Conservation (phyloP, 2,329 filamentous ascomycete genomes). For the Apiospora sp. region DNA sequence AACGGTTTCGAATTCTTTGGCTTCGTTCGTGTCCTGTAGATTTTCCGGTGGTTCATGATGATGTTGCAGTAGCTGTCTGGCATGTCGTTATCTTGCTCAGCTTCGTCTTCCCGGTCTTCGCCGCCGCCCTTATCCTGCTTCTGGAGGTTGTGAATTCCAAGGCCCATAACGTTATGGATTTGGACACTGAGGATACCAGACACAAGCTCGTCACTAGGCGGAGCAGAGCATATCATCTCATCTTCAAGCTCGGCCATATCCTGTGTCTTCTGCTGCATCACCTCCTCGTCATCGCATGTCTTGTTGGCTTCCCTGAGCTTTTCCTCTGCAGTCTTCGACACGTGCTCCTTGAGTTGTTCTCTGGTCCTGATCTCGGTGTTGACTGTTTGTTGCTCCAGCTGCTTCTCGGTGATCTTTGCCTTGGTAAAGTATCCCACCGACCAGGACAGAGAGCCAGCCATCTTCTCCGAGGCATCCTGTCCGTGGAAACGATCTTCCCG, state of each 20-base stretch:
- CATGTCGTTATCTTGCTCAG: conserved; percentile 68
- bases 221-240: conserved; percentile 72
- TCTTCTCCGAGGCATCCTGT: conserved; percentile 69
- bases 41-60: conserved; percentile 75
- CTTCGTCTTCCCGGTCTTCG: conserved; percentile 61
- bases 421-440: conserved; percentile 77
- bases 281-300: conserved; percentile 65
- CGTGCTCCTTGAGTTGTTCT: conserved; percentile 65
- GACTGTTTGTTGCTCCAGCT: conserved; percentile 68
- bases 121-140: conserved; percentile 59
- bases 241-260: conserved; percentile 69
- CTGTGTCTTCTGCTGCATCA: conserved; percentile 72
- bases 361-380: conserved; percentile 64
- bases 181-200: conserved; percentile 68
- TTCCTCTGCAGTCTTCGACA: conserved; percentile 59
- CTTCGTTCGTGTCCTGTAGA: conserved; percentile 76
- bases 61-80: conserved; percentile 77
- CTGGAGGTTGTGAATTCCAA: conserved; percentile 68
- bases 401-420: conserved; percentile 66
- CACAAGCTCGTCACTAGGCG: conserved; percentile 67
- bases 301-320: conserved; percentile 72
- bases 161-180: conserved; percentile 70
- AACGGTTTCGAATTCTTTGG: conserved; percentile 81
- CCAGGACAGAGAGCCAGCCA: conserved; percentile 76
- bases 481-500: conserved; percentile 72